These are phyloP conservation scores for Knufia fluminis DNA, from an alignment of 2,329 filamentous ascomycete species.

Conservation along the genomic window DNA sequence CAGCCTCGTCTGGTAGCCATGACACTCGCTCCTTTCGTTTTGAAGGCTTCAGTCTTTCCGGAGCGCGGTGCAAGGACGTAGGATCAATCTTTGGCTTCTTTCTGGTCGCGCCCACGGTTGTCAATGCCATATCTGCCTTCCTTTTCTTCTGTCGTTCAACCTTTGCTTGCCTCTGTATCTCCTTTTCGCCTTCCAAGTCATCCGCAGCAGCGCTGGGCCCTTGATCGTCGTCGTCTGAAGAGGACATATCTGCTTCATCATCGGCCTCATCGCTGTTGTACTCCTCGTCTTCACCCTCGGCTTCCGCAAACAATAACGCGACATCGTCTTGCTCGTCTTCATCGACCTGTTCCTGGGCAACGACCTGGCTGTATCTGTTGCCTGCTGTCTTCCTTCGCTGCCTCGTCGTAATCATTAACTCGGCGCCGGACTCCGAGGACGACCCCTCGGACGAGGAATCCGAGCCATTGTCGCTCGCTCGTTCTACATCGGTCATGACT, in stretches of 20 bases:
- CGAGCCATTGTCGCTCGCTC: constrained; percentile 22
- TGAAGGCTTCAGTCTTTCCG: constrained; percentile 40
- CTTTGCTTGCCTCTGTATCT: constrained; percentile 68
- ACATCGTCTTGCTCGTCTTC: constrained; percentile 41
- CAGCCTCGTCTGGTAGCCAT: constrained; percentile 56
- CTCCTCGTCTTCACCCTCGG: constrained; percentile 41
- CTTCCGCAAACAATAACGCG: constrained; percentile 67
- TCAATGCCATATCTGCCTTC: constrained; percentile 66
- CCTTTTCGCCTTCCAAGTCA: constrained; percentile 77
- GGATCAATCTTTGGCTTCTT: constrained; percentile 67
- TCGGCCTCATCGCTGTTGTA: constrained; percentile 47
- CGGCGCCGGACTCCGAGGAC: constrained; percentile 33
- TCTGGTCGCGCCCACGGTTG: constrained; percentile 45
- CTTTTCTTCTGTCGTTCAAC: constrained; percentile 68
- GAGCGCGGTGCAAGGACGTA: constrained; percentile 25
- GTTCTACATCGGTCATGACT: not conserved
- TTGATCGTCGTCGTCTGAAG: constrained; percentile 71
- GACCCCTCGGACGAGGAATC: constrained; percentile 25
- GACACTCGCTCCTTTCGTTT: constrained; percentile 64
- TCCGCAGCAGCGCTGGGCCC: constrained; percentile 48
- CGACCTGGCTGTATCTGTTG: constrained; percentile 69
- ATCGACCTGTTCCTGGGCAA: constrained; percentile 62
- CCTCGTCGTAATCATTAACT: constrained; percentile 66
- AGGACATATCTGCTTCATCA: constrained; percentile 79
- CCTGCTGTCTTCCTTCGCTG: constrained; percentile 72